These are phyloP conservation scores for Allantophomopsis cytisporea DNA, from an alignment of 2,329 filamentous ascomycete species.

Conservation along the genomic window DNA sequence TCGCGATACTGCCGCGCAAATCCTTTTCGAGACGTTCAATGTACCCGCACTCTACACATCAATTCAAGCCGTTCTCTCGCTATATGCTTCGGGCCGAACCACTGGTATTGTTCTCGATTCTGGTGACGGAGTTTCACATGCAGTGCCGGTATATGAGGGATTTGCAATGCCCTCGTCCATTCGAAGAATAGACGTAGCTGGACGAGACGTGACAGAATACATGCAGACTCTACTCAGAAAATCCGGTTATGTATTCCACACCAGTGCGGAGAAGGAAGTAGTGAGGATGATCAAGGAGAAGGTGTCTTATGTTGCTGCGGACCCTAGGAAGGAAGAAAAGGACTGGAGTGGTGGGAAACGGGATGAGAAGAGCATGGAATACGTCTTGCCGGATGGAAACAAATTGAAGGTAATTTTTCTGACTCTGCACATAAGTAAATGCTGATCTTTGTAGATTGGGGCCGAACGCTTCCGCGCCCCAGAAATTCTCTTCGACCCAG, in stretches of 20 bases:
- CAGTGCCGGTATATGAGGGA: slow-evolving; percentile 93
- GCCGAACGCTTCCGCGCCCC: slow-evolving; percentile 90
- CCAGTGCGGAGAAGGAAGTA: slow-evolving; percentile 98
- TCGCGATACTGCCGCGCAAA: slow-evolving; percentile 90
- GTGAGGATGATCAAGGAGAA: slow-evolving; percentile 95
- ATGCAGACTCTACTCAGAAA: slow-evolving; percentile 84
- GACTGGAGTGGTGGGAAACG: slow-evolving; percentile 78
- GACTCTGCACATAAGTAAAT: neutral
- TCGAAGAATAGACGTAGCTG: slow-evolving; percentile 88
- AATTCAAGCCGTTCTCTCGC: slow-evolving; percentile 88
- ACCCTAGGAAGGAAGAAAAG: slow-evolving; percentile 90
- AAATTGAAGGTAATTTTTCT: slow-evolving; percentile 60
- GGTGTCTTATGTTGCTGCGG: slow-evolving; percentile 78
- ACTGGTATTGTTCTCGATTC: slow-evolving; percentile 93
- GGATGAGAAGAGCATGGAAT: slow-evolving; percentile 73
- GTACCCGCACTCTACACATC: slow-evolving; percentile 93
- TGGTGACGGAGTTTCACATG: slow-evolving; percentile 92
- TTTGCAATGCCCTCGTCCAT: slow-evolving; percentile 96
- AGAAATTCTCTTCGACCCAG: slow-evolving; percentile 94
- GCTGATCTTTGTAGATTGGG: slow-evolving; percentile 47
- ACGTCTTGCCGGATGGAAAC: slow-evolving; percentile 82
- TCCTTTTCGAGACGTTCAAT: slow-evolving; percentile 98
- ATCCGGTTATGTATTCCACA: slow-evolving; percentile 89
- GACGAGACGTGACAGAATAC: slow-evolving; percentile 90
- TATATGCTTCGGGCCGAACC: slow-evolving; percentile 91